These are phyloP conservation scores for Macrophomina pseudophaseolina DNA, from an alignment of 2,329 filamentous ascomycete genomes.

Conservation along the genomic window DNA sequence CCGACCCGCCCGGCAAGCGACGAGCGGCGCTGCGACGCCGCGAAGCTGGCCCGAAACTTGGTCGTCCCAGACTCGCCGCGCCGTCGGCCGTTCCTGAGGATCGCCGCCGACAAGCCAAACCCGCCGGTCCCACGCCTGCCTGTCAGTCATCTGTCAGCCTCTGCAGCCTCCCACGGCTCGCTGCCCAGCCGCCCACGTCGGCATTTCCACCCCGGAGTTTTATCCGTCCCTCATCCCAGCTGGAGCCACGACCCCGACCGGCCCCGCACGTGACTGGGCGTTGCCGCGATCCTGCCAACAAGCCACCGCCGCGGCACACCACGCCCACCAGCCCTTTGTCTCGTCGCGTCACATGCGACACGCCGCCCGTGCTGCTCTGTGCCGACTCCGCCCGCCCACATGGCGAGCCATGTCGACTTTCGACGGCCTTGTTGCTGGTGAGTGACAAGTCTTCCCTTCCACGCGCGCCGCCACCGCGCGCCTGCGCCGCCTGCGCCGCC, in stretches of 20 bases:
- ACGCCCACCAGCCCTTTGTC: background rate
- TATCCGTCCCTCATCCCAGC: background rate
- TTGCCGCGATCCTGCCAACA: background rate
- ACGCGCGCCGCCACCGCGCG: conserved; percentile 1
- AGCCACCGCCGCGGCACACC: background rate
- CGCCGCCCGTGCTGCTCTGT: conserved; percentile 4
- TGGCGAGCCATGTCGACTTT: conserved; percentile 72
- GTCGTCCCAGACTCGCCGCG: background rate
- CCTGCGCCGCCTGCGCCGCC: background rate
- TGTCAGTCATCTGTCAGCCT: background rate
- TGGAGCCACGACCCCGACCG: background rate
- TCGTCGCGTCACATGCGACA: conserved; percentile 25
- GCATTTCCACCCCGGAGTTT: background rate
- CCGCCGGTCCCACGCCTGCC: conserved; percentile 4
- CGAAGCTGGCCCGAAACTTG: background rate
- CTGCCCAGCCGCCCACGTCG: background rate
- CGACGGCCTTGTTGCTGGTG: conserved; percentile 65
- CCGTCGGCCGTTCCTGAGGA: conserved; percentile 17
- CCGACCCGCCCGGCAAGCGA: background rate
- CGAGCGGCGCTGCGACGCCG: background rate
- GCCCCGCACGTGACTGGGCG: conserved; percentile 19
- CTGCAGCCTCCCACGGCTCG: background rate
- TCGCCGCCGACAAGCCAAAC: conserved; percentile 6
- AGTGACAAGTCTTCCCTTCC: conserved; percentile 28
- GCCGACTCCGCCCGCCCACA: background rate